These are phyloP conservation scores for Blastobotrys malaysiensis DNA, from an alignment of 1,139 yeast species.

Conservation along the genomic window DNA sequence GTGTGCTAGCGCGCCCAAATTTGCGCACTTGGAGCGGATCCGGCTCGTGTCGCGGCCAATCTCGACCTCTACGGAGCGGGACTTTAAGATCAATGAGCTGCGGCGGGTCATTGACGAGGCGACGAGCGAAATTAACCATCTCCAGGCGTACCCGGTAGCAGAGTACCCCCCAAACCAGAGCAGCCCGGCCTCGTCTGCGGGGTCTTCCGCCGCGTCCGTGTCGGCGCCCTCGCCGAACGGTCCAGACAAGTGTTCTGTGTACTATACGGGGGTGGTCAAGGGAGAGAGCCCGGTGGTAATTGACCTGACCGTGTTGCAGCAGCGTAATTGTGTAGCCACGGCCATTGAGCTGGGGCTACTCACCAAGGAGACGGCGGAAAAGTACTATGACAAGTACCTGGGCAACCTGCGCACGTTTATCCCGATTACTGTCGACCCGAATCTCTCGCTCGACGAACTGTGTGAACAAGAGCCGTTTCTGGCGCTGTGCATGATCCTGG, in stretches of 20 bases:
- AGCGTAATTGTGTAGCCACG: constrained; percentile 41
- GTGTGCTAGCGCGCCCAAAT: neutral
- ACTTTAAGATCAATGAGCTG: neutral
- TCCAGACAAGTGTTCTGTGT: neutral
- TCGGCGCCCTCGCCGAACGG: neutral
- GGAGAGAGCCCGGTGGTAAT: neutral
- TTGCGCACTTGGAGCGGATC: constrained; percentile 1
- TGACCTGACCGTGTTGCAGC: constrained; percentile 12
- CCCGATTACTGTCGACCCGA: constrained; percentile 44
- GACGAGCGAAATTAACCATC: constrained; percentile 3
- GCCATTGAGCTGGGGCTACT: constrained; percentile 35
- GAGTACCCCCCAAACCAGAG: neutral
- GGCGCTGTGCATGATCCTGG: constrained; percentile 44
- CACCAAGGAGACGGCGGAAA: constrained; percentile 29
- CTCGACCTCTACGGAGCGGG: neutral
- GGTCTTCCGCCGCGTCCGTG: no score
- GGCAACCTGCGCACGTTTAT: constrained; percentile 29
- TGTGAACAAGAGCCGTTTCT: constrained; percentile 42
- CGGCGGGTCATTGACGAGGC: neutral
- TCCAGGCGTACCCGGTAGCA: neutral
- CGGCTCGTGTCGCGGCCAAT: neutral
- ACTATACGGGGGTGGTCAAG: neutral
- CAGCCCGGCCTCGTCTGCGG: no score
- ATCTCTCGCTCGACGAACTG: constrained; percentile 38
- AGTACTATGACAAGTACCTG: constrained; percentile 36